These are phyloP conservation scores for Strombidium stylifer DNA, from an alignment of 73 alveolate species.

Conservation along the genomic window DNA sequence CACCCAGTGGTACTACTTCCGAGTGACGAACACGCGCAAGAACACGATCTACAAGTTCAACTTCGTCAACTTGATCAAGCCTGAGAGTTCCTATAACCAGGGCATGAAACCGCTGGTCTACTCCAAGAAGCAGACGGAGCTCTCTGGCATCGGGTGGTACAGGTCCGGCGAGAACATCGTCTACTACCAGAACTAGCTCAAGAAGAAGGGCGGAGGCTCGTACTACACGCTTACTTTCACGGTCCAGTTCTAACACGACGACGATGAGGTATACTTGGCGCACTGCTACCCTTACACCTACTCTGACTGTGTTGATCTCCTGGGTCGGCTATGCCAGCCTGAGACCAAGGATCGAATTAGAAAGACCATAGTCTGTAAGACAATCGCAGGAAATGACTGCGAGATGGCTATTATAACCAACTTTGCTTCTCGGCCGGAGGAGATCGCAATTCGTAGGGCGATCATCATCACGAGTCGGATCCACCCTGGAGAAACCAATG, in stretches of 20 bases:
- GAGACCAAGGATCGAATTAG: slow-evolving; percentile 42
- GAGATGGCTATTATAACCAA: slow-evolving; percentile 49
- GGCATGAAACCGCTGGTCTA: slow-evolving; percentile 80
- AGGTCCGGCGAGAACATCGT: slow-evolving; percentile 62
- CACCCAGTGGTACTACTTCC: slow-evolving; percentile 98
- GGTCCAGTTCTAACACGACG: slow-evolving; percentile 53
- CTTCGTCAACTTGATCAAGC: slow-evolving; percentile 80
- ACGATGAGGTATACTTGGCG: slow-evolving; percentile 77
- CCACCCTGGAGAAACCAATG: slow-evolving; percentile 88
- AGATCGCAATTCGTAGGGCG: slow-evolving; percentile 68
- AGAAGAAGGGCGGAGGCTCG: slow-evolving; percentile 52
- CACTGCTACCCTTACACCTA: slow-evolving; percentile 97
- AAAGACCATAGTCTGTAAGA: slow-evolving; percentile 50
- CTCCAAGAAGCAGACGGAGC: slow-evolving; percentile 47
- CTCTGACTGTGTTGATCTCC: slow-evolving; percentile 25
- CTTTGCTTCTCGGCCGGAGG: slow-evolving; percentile 54
- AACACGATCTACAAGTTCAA: slow-evolving; percentile 93
- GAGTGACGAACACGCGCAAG: slow-evolving; percentile 92
- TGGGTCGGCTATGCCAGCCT: slow-evolving; percentile 4
- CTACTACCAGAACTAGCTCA: slow-evolving; percentile 58
- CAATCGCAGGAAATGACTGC: slow-evolving; percentile 57
- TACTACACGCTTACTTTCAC: slow-evolving; percentile 69
- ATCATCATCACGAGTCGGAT: slow-evolving; percentile 72
- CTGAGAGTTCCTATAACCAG: slow-evolving; percentile 74
- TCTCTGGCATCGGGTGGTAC: slow-evolving; percentile 47